phyloP scores from a whole-genome alignment of 805 yeast species.

The Myxozyma kluyveri region DNA sequence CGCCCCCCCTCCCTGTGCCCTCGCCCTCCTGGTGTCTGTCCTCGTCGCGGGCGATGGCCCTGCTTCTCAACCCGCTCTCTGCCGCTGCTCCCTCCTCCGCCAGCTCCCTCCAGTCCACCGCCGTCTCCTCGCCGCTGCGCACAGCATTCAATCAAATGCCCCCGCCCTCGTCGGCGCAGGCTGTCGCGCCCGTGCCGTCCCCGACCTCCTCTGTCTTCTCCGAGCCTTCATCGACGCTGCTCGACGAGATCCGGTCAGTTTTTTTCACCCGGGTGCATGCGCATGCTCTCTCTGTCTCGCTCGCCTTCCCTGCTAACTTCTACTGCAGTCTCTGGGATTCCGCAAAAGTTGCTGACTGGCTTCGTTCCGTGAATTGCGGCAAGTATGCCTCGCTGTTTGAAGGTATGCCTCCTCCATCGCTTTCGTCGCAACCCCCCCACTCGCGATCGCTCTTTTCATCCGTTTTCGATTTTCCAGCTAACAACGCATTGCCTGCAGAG shows the following conservation, averaged over 20 bases:
- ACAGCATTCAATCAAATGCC: no score
- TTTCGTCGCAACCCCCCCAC: background rate
- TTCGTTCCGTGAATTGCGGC: constrained; percentile 34
- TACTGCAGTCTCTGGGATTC: constrained; percentile 34
- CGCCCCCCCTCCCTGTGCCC: no score
- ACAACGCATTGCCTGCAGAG: constrained; percentile 34
- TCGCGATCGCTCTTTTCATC: background rate
- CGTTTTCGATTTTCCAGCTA: no score
- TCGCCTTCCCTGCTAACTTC: background rate
- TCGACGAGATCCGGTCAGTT: constrained; percentile 14
- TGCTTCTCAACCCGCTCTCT: background rate
- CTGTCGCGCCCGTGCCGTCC: constrained; percentile 8
- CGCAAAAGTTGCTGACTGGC: constrained; percentile 38
- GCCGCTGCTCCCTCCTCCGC: background rate
- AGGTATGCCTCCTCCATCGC: constrained; percentile 10
- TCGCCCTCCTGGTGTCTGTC: no score
- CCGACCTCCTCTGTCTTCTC: constrained; percentile 19
- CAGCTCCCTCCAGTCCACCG: background rate
- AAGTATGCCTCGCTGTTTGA: constrained; percentile 31
- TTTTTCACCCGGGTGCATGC: background rate
- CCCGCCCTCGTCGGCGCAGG: background rate
- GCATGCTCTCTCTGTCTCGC: background rate
- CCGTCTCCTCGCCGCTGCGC: background rate
- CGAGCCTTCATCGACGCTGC: constrained; percentile 8
- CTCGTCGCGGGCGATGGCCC: no score